Conservation (phyloP, 1,139 yeast species). For the Lodderomyces margitis region DNA sequence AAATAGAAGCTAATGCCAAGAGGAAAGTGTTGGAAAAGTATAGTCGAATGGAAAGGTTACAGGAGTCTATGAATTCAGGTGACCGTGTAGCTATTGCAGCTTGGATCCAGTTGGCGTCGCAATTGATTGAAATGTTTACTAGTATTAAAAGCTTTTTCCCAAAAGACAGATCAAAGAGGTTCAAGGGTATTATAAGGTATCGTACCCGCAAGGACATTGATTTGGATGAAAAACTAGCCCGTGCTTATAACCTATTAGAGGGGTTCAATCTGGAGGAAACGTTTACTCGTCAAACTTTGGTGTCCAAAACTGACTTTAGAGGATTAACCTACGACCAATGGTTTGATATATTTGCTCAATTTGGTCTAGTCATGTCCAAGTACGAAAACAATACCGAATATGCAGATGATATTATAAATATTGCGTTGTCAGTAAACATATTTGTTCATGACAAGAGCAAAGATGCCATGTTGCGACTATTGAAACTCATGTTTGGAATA, state of each 20-base stretch:
- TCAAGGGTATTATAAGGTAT: constrained; percentile 66
- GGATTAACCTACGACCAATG: constrained; percentile 77
- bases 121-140: constrained; percentile 77
- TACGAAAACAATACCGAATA: constrained; percentile 60
- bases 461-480: constrained; percentile 59
- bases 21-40: constrained; percentile 64
- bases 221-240: constrained; percentile 68
- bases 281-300: constrained; percentile 35
- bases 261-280: constrained; percentile 50
- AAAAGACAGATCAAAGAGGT: constrained; percentile 63
- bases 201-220: constrained; percentile 60
- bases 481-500: constrained; percentile 64
- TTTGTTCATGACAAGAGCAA: constrained; percentile 60
- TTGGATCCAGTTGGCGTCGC: constrained; percentile 85
- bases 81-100: constrained; percentile 64
- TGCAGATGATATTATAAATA: constrained; percentile 67
- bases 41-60: constrained; percentile 58
- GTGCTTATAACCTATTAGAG: constrained; percentile 64
- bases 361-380: constrained; percentile 63
- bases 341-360: constrained; percentile 81
- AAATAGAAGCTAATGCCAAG: constrained; percentile 58
- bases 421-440: constrained; percentile 75
- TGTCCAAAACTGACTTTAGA: constrained; percentile 57
- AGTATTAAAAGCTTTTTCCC: constrained; percentile 78
- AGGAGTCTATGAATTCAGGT: constrained; percentile 51